phyloP scores from a whole-genome alignment of 202 grass and related monocot species.

The Panicum hallii region DNA sequence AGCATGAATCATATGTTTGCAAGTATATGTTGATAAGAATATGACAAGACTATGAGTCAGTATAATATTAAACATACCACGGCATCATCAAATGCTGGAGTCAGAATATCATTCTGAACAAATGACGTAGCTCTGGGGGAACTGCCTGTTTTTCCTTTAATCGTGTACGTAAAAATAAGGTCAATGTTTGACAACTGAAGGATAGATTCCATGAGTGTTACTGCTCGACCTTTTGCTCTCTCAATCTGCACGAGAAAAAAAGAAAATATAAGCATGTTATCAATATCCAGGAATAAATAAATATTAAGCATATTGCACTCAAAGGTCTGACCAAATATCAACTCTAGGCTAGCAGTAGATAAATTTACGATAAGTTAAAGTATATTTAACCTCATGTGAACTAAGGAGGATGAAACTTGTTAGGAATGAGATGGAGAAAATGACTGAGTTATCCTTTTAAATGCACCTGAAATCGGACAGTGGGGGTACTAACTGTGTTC shows the following conservation, averaged over 20 bases:
- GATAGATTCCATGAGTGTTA: slow-evolving; percentile 80
- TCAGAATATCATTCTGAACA: slow-evolving; percentile 94
- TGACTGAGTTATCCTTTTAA: slow-evolving; percentile 24
- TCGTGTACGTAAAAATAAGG: slow-evolving; percentile 77
- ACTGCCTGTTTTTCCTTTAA: slow-evolving; percentile 66
- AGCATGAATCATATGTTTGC: neutral
- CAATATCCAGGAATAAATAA: slow-evolving; percentile 10
- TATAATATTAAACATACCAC: slow-evolving; percentile 51
- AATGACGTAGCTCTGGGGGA: slow-evolving; percentile 54
- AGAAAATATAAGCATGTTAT: slow-evolving; percentile 6
- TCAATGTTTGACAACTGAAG: slow-evolving; percentile 95
- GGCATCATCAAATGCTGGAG: slow-evolving; percentile 73
- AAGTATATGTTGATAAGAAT: slow-evolving; percentile 25
- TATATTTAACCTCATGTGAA: neutral
- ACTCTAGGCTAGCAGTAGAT: slow-evolving; percentile 5
- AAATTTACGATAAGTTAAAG: slow-evolving; percentile 16
- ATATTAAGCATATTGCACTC: slow-evolving; percentile 10
- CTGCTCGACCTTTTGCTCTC: slow-evolving; percentile 78
- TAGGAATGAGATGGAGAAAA: slow-evolving; percentile 7
- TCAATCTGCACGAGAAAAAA: slow-evolving; percentile 72
- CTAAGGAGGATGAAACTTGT: neutral
- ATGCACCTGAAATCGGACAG: neutral
- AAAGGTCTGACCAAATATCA: slow-evolving; percentile 14
- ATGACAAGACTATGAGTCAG: slow-evolving; percentile 12
- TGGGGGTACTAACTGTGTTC: neutral